phyloP scores from a whole-genome alignment of 805 yeast species.

The Teunomyces tritomae region DNA sequence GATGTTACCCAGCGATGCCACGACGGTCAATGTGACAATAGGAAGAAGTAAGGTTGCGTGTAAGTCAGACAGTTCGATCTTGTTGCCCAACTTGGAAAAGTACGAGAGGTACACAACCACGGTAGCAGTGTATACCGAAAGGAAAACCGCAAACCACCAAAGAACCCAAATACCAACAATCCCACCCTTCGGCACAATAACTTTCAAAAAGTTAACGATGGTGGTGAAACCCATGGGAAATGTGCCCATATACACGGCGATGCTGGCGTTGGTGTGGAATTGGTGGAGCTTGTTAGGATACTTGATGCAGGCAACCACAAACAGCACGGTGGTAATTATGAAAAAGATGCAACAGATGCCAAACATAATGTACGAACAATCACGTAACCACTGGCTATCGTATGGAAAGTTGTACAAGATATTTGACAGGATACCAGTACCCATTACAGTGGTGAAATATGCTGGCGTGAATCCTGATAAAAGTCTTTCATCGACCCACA shows the following conservation, averaged over 20 bases:
- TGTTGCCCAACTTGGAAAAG: slow-evolving; percentile 29
- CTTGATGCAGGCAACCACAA: slow-evolving; percentile 37
- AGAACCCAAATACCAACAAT: slow-evolving; percentile 53
- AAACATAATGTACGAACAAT: slow-evolving; percentile 62
- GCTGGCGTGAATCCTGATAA: slow-evolving; percentile 40
- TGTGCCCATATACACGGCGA: slow-evolving; percentile 71
- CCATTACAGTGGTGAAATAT: slow-evolving; percentile 80
- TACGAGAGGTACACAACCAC: slow-evolving; percentile 52
- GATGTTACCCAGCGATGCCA: slow-evolving; percentile 65
- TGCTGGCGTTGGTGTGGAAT: slow-evolving; percentile 33
- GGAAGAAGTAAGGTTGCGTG: slow-evolving; percentile 66
- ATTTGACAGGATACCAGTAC: slow-evolving; percentile 69
- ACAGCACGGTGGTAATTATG: slow-evolving; percentile 40
- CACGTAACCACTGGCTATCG: slow-evolving; percentile 54
- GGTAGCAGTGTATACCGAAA: slow-evolving; percentile 61
- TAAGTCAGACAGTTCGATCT: slow-evolving; percentile 30
- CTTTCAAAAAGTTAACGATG: slow-evolving; percentile 54
- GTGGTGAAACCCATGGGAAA: slow-evolving; percentile 78
- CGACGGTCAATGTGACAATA: slow-evolving; percentile 77
- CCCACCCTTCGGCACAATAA: slow-evolving; percentile 40
- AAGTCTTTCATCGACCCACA: slow-evolving; percentile 10
- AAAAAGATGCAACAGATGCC: slow-evolving; percentile 53
- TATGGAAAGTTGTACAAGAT: slow-evolving; percentile 67
- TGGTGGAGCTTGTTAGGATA: slow-evolving; percentile 21
- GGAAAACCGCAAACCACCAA: slow-evolving; percentile 69